Conservation (phyloP, 2,329 filamentous ascomycete species). For the Ophiocordyceps australis region DNA sequence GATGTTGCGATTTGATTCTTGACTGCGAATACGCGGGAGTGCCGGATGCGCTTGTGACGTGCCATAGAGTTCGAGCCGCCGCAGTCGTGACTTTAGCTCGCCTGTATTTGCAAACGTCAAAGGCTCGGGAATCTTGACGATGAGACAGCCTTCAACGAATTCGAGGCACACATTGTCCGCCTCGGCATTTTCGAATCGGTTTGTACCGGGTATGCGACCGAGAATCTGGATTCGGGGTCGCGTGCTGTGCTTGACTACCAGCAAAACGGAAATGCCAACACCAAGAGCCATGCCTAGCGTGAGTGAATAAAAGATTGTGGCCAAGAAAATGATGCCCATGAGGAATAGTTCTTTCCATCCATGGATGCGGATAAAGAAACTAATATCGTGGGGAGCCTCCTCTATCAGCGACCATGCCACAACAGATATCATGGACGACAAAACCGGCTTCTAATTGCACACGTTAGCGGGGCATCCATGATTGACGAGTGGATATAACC, state of each 20-base stretch:
- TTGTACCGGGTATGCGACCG: conserved; percentile 69
- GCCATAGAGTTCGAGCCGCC: conserved; percentile 80
- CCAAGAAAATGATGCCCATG: conserved; percentile 78
- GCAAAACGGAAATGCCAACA: conserved; percentile 75
- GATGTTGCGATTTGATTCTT: conserved; percentile 77
- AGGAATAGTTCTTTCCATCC: conserved; percentile 75
- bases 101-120: conserved; percentile 95
- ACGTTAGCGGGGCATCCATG: background rate
- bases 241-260: conserved; percentile 79
- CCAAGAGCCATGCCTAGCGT: conserved; percentile 87
- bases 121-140: conserved; percentile 95
- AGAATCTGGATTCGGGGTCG: conserved; percentile 91
- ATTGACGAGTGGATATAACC: background rate
- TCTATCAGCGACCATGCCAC: conserved; percentile 91
- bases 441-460: conserved; percentile 58
- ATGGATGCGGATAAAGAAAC: conserved; percentile 71
- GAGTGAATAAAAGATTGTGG: conserved; percentile 90
- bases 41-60: conserved; percentile 72
- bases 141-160: conserved; percentile 79
- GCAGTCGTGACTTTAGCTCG: conserved; percentile 67
- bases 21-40: conserved; percentile 56
- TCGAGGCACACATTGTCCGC: conserved; percentile 57
- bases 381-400: conserved; percentile 82
- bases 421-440: conserved; percentile 87
- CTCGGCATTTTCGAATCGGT: conserved; percentile 74